Conservation (phyloP, 106 monocot genomes). For the Dioscorea zingiberensis region DNA sequence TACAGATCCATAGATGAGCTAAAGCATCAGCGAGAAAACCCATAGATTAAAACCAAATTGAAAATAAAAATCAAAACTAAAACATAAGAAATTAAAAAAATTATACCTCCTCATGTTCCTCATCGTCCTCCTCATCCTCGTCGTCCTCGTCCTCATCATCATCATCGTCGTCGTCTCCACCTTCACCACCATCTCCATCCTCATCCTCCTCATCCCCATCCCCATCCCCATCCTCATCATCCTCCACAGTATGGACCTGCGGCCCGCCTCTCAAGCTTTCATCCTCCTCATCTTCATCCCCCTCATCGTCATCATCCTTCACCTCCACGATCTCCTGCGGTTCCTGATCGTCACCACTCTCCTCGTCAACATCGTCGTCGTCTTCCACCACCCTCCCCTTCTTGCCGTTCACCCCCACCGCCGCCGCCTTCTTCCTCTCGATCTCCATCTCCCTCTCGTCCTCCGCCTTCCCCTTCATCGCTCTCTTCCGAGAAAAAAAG, state of each 20-base stretch:
- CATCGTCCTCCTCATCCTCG: not conserved
- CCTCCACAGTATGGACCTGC: not conserved
- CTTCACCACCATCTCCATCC: not conserved
- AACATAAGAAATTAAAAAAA: not conserved
- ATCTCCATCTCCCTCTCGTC: constrained; percentile 7
- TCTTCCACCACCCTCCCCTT: not conserved
- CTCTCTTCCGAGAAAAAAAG: not conserved
- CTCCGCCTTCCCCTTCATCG: not conserved
- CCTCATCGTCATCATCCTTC: constrained; percentile 3
- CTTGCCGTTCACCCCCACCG: not conserved
- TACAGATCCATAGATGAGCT: not conserved
- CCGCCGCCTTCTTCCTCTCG: not conserved
- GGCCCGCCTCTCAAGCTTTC: not conserved
- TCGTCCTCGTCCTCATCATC: constrained; percentile 4
- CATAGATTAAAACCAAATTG: not conserved
- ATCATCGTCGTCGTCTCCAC: not conserved
- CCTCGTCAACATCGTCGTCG: constrained; percentile 2
- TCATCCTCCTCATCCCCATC: not conserved
- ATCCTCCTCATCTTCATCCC: not conserved
- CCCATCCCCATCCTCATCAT: constrained; percentile 1
- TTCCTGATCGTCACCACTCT: not conserved
- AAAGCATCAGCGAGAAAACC: no score
- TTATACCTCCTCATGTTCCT: constrained; percentile 4
- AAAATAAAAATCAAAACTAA: not conserved
- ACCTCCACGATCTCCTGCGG: not conserved